A percentile compares a stretch with the other conserved stretches of the same genome.
Evolutionary conservation across 805 yeast genomes (phyloP).

Genomic region (Metschnikowia lunata): DNA sequence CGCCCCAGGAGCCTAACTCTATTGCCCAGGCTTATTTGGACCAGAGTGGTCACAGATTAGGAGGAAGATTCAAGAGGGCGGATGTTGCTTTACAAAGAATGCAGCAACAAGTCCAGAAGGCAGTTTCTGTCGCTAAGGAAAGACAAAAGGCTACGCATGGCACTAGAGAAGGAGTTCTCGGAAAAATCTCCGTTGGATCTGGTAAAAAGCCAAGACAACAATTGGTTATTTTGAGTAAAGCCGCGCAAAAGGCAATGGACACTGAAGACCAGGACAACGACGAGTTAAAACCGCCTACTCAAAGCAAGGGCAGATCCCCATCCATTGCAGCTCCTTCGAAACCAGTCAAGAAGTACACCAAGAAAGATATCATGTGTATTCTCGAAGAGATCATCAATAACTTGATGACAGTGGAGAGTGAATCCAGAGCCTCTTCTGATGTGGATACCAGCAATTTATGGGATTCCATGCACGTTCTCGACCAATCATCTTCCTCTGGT

Average conservation of each 20-base stretch:
- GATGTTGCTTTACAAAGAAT: slow-evolving; percentile 92
- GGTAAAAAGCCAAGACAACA: slow-evolving; percentile 88
- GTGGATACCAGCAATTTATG: slow-evolving; percentile 51
- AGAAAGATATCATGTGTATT: slow-evolving; percentile 50
- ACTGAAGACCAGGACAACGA: slow-evolving; percentile 16
- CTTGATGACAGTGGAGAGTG: slow-evolving; percentile 74
- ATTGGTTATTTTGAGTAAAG: slow-evolving; percentile 57
- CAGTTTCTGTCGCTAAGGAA: slow-evolving; percentile 92
- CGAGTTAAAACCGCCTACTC: slow-evolving; percentile 7
- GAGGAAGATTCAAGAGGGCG: slow-evolving; percentile 78
- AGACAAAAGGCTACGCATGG: slow-evolving; percentile 65
- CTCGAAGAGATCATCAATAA: slow-evolving; percentile 77
- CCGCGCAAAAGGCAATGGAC: slow-evolving; percentile 38
- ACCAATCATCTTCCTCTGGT: slow-evolving; percentile 52
- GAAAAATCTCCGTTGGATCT: slow-evolving; percentile 73
- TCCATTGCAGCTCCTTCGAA: slow-evolving; percentile 32
- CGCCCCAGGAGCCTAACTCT: slow-evolving; percentile 61
- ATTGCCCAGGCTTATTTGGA: slow-evolving; percentile 90
- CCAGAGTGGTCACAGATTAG: slow-evolving; percentile 85
- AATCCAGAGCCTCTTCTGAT: slow-evolving; percentile 31
- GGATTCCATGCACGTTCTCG: slow-evolving; percentile 74
- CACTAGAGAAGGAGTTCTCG: slow-evolving; percentile 81
- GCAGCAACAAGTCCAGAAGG: slow-evolving; percentile 97
- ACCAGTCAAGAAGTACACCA: slow-evolving; percentile 30
- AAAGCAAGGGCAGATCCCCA: slow-evolving; percentile 26